A percentile compares a stretch with the other conserved stretches of the same genome.
phyloP scores from a whole-genome alignment of 1,139 yeast genomes.

The Arxiozyma heterogenica region DNA sequence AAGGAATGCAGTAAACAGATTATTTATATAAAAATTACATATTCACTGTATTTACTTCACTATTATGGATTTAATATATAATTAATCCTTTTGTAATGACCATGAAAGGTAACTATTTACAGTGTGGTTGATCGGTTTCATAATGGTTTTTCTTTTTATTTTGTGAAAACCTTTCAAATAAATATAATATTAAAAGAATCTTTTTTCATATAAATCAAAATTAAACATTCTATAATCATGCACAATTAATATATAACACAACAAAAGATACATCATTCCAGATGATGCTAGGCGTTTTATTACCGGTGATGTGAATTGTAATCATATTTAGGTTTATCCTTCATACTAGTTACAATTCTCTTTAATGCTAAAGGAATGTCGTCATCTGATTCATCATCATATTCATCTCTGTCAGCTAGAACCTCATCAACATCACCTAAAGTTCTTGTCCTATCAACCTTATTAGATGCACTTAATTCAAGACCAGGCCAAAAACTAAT shows the following conservation, averaged over 20 bases:
- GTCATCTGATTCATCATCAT: conserved; percentile 32
- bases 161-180: not conserved
- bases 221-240: not conserved
- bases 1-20: not conserved
- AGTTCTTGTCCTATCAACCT: conserved; percentile 21
- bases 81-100: not conserved
- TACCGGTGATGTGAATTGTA: not conserved
- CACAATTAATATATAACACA: not conserved
- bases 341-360: conserved; percentile 29
- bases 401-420: conserved; percentile 5
- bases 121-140: too few species aligned
- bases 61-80: too few species aligned
- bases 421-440: conserved; percentile 25
- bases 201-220: not conserved
- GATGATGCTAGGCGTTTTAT: not conserved
- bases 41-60: not conserved
- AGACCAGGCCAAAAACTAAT: conserved; percentile 25
- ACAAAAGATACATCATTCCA: not conserved
- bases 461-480: conserved; percentile 3
- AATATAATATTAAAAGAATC: too few species aligned
- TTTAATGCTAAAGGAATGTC: conserved; percentile 33
- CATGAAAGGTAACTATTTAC: too few species aligned
- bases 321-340: not conserved
- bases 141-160: too few species aligned
- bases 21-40: too few species aligned